Percentiles rank a stretch among this genome's conserved stretches.
phyloP scores from a whole-genome alignment of 345 rosid species.

The Corchorus olitorius region DNA sequence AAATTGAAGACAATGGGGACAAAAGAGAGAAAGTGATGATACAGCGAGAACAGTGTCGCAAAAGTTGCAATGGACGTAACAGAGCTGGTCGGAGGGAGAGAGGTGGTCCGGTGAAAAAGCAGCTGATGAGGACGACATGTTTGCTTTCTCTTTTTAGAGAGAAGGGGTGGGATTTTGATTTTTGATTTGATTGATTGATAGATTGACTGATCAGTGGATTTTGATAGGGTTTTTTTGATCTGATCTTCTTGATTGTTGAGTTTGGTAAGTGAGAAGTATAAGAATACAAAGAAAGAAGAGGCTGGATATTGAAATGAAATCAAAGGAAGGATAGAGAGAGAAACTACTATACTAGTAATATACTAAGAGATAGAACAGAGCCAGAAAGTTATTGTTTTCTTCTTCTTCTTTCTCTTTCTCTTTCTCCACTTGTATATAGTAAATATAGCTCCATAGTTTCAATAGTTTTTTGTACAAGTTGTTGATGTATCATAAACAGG shows the following conservation, averaged over 20 bases:
- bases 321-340: conserved; percentile 12
- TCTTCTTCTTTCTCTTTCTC: conserved; percentile 1
- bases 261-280: conserved; percentile 20
- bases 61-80: conserved; percentile 95
- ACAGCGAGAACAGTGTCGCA: conserved; percentile 96
- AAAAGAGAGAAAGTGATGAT: conserved; percentile 18
- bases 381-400: conserved; percentile 6
- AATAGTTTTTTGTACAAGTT: conserved; percentile 13
- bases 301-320: conserved; percentile 11
- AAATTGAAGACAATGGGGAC: conserved; percentile 11
- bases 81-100: conserved; percentile 94
- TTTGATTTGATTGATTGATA: conserved; percentile 80
- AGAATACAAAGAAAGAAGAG: conserved; percentile 24
- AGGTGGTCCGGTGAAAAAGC: conserved; percentile 87
- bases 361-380: conserved; percentile 27
- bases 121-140: conserved; percentile 73
- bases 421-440: background rate
- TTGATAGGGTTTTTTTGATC: conserved; percentile 39
- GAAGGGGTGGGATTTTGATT: background rate
- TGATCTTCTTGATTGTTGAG: conserved; percentile 67
- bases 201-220: conserved; percentile 66
- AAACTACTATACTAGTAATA: conserved; percentile 19
- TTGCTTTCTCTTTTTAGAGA: conserved; percentile 24
- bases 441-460: conserved; percentile 8
- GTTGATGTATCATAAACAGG: conserved; percentile 19